Evolutionary conservation across 192 early-diverging fungal species (phyloP), one percentile per base, ranked within the genome.

Genomic region (Gaertneriomyces sp.): DNA sequence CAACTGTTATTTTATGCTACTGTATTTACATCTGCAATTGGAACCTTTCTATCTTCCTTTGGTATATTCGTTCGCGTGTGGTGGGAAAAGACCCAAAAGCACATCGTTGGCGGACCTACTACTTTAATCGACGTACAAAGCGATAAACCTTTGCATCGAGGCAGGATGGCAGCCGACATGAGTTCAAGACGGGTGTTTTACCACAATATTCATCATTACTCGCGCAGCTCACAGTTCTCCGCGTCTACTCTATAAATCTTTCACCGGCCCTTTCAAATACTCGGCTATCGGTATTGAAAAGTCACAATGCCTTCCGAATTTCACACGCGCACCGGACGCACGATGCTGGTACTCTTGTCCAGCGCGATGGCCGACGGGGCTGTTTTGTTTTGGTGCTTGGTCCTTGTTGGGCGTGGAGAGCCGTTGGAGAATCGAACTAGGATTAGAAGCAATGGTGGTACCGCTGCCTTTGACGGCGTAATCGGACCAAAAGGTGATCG

Each of bases 401-500:
- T 17, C 6, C 46, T 39, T 14, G 38, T 56, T 38, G 8, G 17
- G 41, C 33, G 16, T 42, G 42, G 47, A 17, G 9, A 54, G 10
- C 17, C 46, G 61, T 16, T 50, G 10, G 12, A 63, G 58, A 1
- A 53, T 49, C 16, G 11, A 41, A 45, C 57, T 19, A 1, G 51
- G 50, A 10, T 66, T 66, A 7, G 75, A 77, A 57, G 70, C 76
- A 43, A 78, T 76, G 41, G 75, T 74, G n/a, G 76, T 74, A 5
- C 80, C 76, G 45, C 44, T 53, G 11, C 74, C 80, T 60, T 71
- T 78, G 3, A 62, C 68, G 2, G 80, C 81, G 54, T 65, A 64
- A 44, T 76, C 75, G 2, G 66, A 63, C 81, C 81, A 82, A 53
- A 82, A 82, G 0, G 81, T 82, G 68, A 82, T 79, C n/a, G 81